Base-by-base conservation (phyloP, 2,329 filamentous ascomycete species). In the Aspergillus sp. region DNA sequence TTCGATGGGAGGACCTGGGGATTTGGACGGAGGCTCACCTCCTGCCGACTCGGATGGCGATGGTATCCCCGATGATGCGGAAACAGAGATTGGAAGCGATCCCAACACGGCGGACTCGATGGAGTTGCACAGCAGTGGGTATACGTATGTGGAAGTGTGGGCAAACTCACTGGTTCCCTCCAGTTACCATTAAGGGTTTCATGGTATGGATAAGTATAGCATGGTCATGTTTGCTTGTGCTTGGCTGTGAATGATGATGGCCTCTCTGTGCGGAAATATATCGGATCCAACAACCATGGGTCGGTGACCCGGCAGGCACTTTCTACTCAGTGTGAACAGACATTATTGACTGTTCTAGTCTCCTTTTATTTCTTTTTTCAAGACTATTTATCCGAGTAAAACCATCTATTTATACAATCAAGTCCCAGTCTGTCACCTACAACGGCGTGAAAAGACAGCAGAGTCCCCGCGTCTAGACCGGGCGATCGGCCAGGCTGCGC, bases 391-490 rank as follows among this genome's bases (percentile, higher is more conserved):
- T 17, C 13, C 16, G 16, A 38, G 14, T 5, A 38, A n/a, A 38
- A 6, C 16, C 14, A 22, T 22, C 22, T 22, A 22, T 22, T 4
- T 38, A n/a, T 38, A 30, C 26, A 30, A 30, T 30, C 9, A 11
- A 38, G 6, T n/a, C 14, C 19, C 4, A 42, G 40, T 42, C 16
- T 4, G 14, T n/a, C 6, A 14, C 11, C 35, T 38, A 17, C 35
- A 38, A 38, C 16, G 35, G 17, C 8, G 17, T 14, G 7, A 14
- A 43, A 43, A 20, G 10, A 43, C 14, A 20, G 5, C 14, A 20
- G 13, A 20, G 8, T 53, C 55, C 55, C 57, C 53, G 56, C 59
- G 64, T 68, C 66, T 68, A 68, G 66, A 67, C 66, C 65, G 59
- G 64, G 59, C 64, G 55, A 61, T 63, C 61, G 60, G 51, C 33